A percentile compares a stretch with the other conserved stretches of the same genome.
Evolutionary conservation across 129 eudicot species (phyloP).

Genomic region (Lactuca saligna): DNA sequence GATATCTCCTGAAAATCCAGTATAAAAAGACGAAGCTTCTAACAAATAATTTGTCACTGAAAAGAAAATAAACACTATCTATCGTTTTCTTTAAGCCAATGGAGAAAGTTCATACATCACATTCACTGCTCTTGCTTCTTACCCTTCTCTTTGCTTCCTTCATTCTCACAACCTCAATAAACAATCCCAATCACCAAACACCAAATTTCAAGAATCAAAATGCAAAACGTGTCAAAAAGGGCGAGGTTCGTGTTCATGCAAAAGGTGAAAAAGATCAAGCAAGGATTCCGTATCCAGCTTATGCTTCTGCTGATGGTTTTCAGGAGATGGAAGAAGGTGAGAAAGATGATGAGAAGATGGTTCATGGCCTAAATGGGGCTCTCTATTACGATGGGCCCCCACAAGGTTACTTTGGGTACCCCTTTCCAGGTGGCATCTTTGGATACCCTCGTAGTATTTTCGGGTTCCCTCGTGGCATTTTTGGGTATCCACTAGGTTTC

Average conservation of each 20-base stretch:
- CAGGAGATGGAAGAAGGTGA: not conserved
- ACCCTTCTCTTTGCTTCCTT: constrained; percentile 13
- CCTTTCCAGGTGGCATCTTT: constrained; percentile 4
- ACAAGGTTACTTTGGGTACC: not conserved
- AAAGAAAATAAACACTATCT: not conserved
- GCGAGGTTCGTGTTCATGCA: not conserved
- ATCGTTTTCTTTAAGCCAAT: not conserved
- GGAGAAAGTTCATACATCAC: constrained; percentile 4
- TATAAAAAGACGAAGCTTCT: constrained; percentile 9
- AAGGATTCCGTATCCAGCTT: constrained; percentile 2
- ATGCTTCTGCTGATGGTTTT: not conserved
- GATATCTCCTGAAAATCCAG: not conserved
- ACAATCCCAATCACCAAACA: not conserved
- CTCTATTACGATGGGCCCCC: not conserved
- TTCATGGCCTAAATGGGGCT: not conserved
- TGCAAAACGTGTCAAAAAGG: not conserved
- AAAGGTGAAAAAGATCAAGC: not conserved
- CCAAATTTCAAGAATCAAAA: constrained; percentile 1
- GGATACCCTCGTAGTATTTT: not conserved
- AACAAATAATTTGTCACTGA: not conserved
- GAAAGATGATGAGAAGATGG: not conserved
- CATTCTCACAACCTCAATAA: constrained; percentile 2
- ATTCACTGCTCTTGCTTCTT: constrained; percentile 14
- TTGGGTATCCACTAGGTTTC: not conserved
- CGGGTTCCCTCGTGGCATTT: not conserved